Percentiles rank a stretch among this genome's conserved stretches.
Evolutionary conservation across 2,329 filamentous ascomycete species (phyloP).

Genomic region (Tolypocladium sp.): DNA sequence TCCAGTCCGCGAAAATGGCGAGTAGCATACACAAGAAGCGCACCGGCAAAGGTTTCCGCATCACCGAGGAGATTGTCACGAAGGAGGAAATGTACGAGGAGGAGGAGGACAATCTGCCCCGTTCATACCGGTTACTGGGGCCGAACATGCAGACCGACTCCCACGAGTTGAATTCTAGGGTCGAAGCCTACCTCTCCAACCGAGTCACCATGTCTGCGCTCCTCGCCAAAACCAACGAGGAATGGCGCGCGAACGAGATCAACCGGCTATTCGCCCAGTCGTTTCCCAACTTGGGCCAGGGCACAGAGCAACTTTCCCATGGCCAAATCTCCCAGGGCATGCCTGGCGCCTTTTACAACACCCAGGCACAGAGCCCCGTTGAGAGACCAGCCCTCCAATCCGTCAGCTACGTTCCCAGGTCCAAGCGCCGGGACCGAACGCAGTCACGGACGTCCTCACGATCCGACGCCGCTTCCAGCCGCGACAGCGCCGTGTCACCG

Average conservation of each 20-base stretch:
- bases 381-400: not conserved
- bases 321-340: not conserved
- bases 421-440: not conserved
- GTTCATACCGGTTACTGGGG: conserved; percentile 55
- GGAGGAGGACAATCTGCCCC: conserved; percentile 72
- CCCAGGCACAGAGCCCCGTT: not conserved
- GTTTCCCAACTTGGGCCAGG: conserved; percentile 28
- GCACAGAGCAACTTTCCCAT: not conserved
- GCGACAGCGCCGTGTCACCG: not conserved
- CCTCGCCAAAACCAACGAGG: conserved; percentile 23
- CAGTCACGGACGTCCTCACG: not conserved
- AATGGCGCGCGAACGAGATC: conserved; percentile 35
- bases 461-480: not conserved
- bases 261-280: conserved; percentile 36
- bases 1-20: conserved; percentile 78
- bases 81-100: conserved; percentile 97
- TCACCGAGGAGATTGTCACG: conserved; percentile 77
- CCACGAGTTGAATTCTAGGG: conserved; percentile 49
- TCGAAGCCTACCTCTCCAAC: conserved; percentile 39
- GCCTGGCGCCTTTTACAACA: not conserved
- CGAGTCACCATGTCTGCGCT: conserved; percentile 33
- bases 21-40: conserved; percentile 87
- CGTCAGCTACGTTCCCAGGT: not conserved
- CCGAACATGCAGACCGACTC: conserved; percentile 53
- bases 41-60: conserved; percentile 71